Evolutionary conservation across 176 grass and related monocot genomes (phyloP).

Genomic region (Poa annua): DNA sequence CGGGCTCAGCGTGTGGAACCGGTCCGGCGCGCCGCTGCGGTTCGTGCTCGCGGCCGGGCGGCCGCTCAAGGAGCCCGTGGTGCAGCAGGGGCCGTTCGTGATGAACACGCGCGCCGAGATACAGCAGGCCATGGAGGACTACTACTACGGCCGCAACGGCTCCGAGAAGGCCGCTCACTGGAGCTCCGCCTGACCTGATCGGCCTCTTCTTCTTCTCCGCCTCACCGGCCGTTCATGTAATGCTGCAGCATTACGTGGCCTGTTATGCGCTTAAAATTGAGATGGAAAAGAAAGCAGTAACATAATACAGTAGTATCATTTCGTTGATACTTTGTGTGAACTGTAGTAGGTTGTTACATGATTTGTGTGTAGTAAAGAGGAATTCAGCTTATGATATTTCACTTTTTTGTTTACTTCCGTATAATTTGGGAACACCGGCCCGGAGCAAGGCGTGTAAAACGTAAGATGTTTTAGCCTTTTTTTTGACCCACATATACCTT

Average conservation of each 20-base stretch:
- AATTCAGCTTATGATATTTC: too few relatives aligned
- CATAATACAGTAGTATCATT: too few relatives aligned
- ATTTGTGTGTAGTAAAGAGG: background rate
- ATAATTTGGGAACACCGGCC: too few relatives aligned
- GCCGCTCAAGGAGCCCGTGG: constrained; percentile 65
- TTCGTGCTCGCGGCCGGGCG: constrained; percentile 65
- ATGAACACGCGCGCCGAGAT: constrained; percentile 85
- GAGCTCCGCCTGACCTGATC: constrained; percentile 24
- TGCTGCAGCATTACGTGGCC: too few relatives aligned
- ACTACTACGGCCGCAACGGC: constrained; percentile 62
- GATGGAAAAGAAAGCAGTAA: background rate
- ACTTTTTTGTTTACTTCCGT: too few relatives aligned
- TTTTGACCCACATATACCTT: too few relatives aligned
- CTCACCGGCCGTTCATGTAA: too few relatives aligned
- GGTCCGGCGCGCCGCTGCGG: constrained; percentile 46
- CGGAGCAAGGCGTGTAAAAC: too few relatives aligned
- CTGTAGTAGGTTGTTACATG: background rate
- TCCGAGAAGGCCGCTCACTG: constrained; percentile 60
- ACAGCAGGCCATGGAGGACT: constrained; percentile 75
- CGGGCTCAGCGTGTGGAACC: constrained; percentile 79
- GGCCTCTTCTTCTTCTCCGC: too few relatives aligned
- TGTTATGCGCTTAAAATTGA: too few relatives aligned
- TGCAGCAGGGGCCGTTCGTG: constrained; percentile 82
- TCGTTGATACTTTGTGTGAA: too few relatives aligned
- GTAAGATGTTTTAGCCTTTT: too few relatives aligned